Evolutionary conservation across 2,329 filamentous ascomycete genomes (phyloP).

Genomic region (Trichoderma pleuroti): DNA sequence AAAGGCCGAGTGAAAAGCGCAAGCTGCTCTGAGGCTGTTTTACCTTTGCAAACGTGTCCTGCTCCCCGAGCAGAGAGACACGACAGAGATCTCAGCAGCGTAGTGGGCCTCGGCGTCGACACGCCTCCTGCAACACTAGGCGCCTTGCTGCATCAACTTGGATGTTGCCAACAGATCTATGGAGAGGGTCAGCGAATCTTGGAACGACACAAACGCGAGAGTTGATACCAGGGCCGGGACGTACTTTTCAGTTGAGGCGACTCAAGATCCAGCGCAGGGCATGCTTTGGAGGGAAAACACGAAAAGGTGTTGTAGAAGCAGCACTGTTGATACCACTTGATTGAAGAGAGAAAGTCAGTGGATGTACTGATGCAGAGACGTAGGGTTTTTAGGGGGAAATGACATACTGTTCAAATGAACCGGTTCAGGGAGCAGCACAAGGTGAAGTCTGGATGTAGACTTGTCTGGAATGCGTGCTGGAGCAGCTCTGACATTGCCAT

Average conservation of each 20-base stretch:
- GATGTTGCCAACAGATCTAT: not conserved
- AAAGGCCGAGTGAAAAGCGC: not conserved
- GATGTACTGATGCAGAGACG: not conserved
- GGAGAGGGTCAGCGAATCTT: not conserved
- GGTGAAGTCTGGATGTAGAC: not conserved
- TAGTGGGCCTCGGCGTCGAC: not conserved
- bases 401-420: not conserved
- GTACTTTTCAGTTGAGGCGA: not conserved
- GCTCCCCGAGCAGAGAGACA: not conserved
- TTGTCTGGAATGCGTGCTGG: not conserved
- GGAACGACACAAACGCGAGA: not conserved
- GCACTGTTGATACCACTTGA: not conserved
- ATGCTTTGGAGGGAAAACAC: not conserved
- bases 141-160: not conserved
- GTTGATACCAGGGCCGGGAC: not conserved
- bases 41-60: not conserved
- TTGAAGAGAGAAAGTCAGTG: not conserved
- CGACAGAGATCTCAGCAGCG: not conserved
- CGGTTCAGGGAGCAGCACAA: not conserved
- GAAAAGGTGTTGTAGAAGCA: not conserved
- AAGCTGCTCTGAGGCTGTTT: not conserved
- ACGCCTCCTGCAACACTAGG: not conserved
- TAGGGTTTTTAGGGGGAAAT: not conserved
- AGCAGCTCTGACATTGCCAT: not conserved
- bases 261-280: not conserved